Evolutionary conservation across 106 monocot genomes (phyloP).

Genomic region (Apostasia ramifera): DNA sequence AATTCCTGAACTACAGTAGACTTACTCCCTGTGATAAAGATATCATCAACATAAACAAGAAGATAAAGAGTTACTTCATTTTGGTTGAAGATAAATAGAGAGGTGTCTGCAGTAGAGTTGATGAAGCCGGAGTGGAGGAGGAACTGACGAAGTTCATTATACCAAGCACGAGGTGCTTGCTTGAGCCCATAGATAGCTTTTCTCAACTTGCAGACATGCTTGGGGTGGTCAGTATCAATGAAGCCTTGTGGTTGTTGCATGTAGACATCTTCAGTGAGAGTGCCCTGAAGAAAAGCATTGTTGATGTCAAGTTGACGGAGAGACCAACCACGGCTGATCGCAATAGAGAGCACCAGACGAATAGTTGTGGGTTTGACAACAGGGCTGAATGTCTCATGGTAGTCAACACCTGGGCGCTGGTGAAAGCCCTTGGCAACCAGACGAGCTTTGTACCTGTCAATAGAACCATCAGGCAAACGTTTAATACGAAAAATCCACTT

Average conservation of each 20-base stretch:
- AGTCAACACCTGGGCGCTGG: slow-evolving; percentile 8
- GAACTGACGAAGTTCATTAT: slow-evolving; percentile 4
- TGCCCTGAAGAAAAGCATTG: slow-evolving; percentile 10
- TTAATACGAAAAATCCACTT: slow-evolving; percentile 14
- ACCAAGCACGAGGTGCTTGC: too few relatives aligned
- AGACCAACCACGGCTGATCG: background rate
- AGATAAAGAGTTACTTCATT: background rate
- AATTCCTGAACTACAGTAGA: background rate
- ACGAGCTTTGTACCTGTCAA: background rate
- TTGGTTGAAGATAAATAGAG: background rate
- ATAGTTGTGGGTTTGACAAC: slow-evolving; percentile 12
- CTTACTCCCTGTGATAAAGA: background rate
- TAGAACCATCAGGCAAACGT: background rate
- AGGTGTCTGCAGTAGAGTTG: background rate
- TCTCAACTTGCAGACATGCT: too few relatives aligned
- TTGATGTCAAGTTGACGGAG: slow-evolving; percentile 1
- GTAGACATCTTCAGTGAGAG: slow-evolving; percentile 3
- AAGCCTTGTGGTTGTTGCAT: slow-evolving; percentile 15
- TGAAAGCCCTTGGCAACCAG: slow-evolving; percentile 15
- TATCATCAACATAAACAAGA: slow-evolving; percentile 16
- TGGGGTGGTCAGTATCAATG: background rate
- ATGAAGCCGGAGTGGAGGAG: slow-evolving; percentile 2
- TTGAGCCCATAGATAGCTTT: too few relatives aligned
- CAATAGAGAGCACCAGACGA: background rate
- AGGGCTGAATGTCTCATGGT: slow-evolving; percentile 11